Evolutionary conservation across 345 rosid species (phyloP).

Genomic region (Moricandia moricandioides): DNA sequence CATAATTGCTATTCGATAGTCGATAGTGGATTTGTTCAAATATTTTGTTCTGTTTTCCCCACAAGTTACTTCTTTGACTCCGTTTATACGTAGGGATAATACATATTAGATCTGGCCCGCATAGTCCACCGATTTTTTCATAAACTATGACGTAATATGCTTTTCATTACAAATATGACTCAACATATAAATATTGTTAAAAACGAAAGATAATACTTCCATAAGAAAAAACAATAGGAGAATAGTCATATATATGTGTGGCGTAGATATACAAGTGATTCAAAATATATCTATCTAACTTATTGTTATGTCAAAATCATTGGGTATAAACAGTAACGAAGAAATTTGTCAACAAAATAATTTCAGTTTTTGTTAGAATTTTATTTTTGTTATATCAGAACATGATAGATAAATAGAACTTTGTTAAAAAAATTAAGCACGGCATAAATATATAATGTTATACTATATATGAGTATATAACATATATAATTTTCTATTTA

Average conservation of each 20-base stretch:
- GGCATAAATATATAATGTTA: too few relatives aligned
- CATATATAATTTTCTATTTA: not conserved
- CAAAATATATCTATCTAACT: not conserved
- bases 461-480: not conserved
- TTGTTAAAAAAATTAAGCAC: not conserved
- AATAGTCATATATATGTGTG: not conserved
- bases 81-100: not conserved
- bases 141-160: not conserved
- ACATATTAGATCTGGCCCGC: not conserved
- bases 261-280: not conserved
- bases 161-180: not conserved
- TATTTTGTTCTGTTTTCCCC: slow-evolving; percentile 28
- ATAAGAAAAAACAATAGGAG: not conserved
- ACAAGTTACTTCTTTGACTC: slow-evolving; percentile 39
- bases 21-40: slow-evolving; percentile 34
- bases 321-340: not conserved
- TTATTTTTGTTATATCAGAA: not conserved
- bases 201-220: not conserved
- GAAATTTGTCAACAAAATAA: not conserved
- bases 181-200: not conserved
- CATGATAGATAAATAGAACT: not conserved
- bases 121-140: not conserved
- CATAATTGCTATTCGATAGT: slow-evolving; percentile 20
- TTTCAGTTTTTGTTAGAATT: not conserved
- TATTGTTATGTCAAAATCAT: not conserved